A percentile compares a stretch with the other conserved stretches of the same genome.
Evolutionary conservation across 129 eudicot genomes (phyloP).

Genomic region (Dittrichia graveolens): DNA sequence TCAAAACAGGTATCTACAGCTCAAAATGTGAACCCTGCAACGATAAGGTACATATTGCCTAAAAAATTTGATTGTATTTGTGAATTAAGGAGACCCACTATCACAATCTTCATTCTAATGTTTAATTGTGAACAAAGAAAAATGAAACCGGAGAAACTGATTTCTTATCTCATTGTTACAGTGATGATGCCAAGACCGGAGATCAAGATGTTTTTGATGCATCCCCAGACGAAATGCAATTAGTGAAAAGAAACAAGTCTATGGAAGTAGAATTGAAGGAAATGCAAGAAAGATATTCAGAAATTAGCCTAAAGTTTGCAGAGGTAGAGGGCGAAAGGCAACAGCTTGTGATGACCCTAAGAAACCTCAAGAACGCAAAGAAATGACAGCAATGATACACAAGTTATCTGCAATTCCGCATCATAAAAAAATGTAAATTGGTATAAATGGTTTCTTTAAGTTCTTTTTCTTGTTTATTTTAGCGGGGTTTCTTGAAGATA

Average conservation of each 20-base stretch:
- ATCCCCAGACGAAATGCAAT: conserved; percentile 43
- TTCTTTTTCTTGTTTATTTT: conserved; percentile 1
- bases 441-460: conserved; percentile 36
- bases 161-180: conserved; percentile 31
- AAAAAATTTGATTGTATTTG: not conserved
- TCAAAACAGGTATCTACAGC: conserved; percentile 42
- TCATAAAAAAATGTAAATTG: conserved; percentile 44
- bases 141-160: conserved; percentile 8
- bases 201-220: conserved; percentile 28
- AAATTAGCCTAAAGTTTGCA: conserved; percentile 94
- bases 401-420: not conserved
- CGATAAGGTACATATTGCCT: conserved; percentile 10
- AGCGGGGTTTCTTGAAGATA: not conserved
- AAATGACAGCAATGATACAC: conserved; percentile 35
- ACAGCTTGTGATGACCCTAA: conserved; percentile 73
- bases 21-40: conserved; percentile 26
- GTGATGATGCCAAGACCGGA: conserved; percentile 33
- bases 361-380: conserved; percentile 70
- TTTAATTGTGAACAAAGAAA: not conserved
- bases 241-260: conserved; percentile 52
- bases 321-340: conserved; percentile 98
- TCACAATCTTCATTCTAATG: not conserved
- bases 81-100: conserved; percentile 8
- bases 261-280: conserved; percentile 88
- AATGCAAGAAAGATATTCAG: conserved; percentile 96